A percentile compares a stretch with the other conserved stretches of the same genome.
phyloP scores from a whole-genome alignment of 306 rosid genomes.

The Casuarina cunninghamiana region DNA sequence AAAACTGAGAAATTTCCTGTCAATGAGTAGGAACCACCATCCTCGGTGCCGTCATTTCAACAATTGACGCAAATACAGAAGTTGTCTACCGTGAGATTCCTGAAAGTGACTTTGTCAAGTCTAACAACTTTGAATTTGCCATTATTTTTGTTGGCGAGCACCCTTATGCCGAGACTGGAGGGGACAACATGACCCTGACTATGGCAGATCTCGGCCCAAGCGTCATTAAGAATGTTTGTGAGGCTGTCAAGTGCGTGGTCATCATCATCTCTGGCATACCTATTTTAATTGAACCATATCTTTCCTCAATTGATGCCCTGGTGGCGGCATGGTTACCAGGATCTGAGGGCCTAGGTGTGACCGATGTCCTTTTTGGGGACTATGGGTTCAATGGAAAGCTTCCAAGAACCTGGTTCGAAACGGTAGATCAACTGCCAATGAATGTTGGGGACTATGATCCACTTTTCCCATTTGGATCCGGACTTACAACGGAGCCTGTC shows the following conservation, averaged over 20 bases:
- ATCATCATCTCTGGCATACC: conserved; percentile 81
- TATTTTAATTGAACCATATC: conserved; percentile 73
- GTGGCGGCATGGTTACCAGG: conserved; percentile 98
- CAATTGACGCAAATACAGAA: conserved; percentile 73
- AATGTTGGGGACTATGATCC: conserved; percentile 91
- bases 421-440: conserved; percentile 92
- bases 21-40: conserved; percentile 74
- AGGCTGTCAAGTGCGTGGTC: conserved; percentile 63
- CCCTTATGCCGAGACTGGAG: conserved; percentile 75
- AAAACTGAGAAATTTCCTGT: conserved; percentile 28
- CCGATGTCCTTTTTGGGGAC: conserved; percentile 85
- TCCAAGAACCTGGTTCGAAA: conserved; percentile 89
- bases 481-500: conserved; percentile 66
- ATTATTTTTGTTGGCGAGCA: conserved; percentile 82
- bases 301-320: conserved; percentile 62
- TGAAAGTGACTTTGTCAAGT: conserved; percentile 59
- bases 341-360: conserved; percentile 84
- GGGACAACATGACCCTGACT: conserved; percentile 69
- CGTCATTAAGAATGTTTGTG: conserved; percentile 68
- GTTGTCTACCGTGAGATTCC: conserved; percentile 66
- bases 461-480: conserved; percentile 81
- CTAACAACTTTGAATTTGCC: conserved; percentile 70
- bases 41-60: conserved; percentile 60
- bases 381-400: conserved; percentile 85
- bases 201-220: conserved; percentile 76